A percentile compares a stretch with the other conserved stretches of the same genome.
phyloP scores from a whole-genome alignment of 2,329 filamentous ascomycete species.

The Thermothelomyces thermophilus region DNA sequence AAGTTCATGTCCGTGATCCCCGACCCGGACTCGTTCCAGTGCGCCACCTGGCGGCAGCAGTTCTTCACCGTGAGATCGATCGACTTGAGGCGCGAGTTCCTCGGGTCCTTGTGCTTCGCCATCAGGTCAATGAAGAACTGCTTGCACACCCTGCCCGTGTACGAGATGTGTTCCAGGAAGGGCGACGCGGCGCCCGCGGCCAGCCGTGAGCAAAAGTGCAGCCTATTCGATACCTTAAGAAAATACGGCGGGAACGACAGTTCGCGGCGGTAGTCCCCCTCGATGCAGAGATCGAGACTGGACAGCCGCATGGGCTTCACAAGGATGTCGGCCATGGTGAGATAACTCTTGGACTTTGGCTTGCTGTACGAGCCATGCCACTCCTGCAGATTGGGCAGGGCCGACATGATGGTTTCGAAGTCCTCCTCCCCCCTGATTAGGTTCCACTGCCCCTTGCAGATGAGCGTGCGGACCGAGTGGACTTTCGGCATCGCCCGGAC shows the following conservation, averaged over 20 bases:
- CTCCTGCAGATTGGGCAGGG: conserved; percentile 58
- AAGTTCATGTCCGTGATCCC: conserved; percentile 68
- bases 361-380: conserved; percentile 63
- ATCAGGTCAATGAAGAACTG: conserved; percentile 56
- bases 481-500: conserved; percentile 32
- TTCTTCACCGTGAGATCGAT: conserved; percentile 70
- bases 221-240: conserved; percentile 49
- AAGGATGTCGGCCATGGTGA: conserved; percentile 60
- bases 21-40: conserved; percentile 57
- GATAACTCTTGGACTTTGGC: conserved; percentile 66
- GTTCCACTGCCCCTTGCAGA: conserved; percentile 73
- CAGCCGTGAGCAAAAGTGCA: conserved; percentile 60
- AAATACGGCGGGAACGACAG: conserved; percentile 54
- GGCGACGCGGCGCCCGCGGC: conserved; percentile 54
- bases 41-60: conserved; percentile 53
- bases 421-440: conserved; percentile 58
- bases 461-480: conserved; percentile 55
- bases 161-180: conserved; percentile 60
- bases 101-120: conserved; percentile 41
- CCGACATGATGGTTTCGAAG: conserved; percentile 54
- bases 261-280: conserved; percentile 65
- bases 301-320: conserved; percentile 50
- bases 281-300: conserved; percentile 61
- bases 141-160: conserved; percentile 65
- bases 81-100: conserved; percentile 51